These are phyloP conservation scores for Cryptosporidium meleagridis DNA, from an alignment of 169 alveolate species.

Conservation along the genomic window DNA sequence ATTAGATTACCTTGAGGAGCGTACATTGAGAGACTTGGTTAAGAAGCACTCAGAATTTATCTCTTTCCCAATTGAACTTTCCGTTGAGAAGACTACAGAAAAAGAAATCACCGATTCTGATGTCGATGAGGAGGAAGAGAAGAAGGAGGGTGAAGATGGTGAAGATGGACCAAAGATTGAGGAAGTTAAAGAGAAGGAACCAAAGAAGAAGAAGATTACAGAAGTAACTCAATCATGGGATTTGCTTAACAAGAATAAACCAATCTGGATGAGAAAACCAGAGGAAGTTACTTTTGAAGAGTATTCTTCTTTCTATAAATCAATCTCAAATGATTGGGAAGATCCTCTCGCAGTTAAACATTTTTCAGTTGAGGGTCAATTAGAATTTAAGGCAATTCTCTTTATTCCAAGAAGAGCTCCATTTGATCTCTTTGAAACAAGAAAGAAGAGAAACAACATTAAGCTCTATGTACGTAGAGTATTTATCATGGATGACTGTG, in stretches of 20 bases:
- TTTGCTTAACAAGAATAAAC: constrained; percentile 97
- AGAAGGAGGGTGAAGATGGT: constrained; percentile 82
- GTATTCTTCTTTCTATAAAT: constrained; percentile 98
- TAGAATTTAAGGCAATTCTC: constrained; percentile 98
- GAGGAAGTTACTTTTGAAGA: constrained; percentile 99
- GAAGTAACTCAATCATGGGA: constrained; percentile 97
- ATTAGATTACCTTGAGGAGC: constrained; percentile 97
- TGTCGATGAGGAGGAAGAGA: constrained; percentile 92
- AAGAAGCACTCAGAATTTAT: constrained; percentile 99
- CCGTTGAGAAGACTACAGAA: constrained; percentile 96
- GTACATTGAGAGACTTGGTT: constrained; percentile 96
- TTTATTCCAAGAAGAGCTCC: constrained; percentile 99
- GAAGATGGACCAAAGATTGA: constrained; percentile 83
- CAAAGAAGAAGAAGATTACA: constrained; percentile 97
- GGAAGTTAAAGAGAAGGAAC: constrained; percentile 88
- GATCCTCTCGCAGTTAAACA: constrained; percentile 98
- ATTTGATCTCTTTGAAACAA: constrained; percentile 98
- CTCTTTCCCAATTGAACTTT: constrained; percentile 98
- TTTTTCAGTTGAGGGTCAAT: constrained; percentile 98
- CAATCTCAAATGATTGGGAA: constrained; percentile 99
- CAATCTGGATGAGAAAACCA: constrained; percentile 99
- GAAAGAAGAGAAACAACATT: constrained; percentile 98
- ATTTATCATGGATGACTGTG: constrained; percentile 99
- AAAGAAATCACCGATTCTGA: constrained; percentile 98
- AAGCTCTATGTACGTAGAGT: constrained; percentile 99